Base-by-base conservation (phyloP, 768 basidiomycete genomes). In the Mycena maculata region DNA sequence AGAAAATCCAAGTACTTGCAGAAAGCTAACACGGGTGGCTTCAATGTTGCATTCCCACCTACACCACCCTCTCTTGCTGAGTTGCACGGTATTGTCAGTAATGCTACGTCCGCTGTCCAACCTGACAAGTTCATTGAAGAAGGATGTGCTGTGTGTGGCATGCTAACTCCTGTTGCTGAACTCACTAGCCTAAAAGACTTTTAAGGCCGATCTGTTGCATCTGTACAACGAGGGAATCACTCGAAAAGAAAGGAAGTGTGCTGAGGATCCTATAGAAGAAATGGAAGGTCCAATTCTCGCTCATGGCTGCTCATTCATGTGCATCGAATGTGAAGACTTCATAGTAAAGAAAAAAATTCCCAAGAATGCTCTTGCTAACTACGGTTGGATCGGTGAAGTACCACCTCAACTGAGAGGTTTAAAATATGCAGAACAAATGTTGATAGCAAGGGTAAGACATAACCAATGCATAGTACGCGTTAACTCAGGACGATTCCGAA, bases 321-420 rank as follows among this genome's bases (percentile, higher is more conserved):
- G 77, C 63, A 9, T 9, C 4, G 8, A 10, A 2, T 78, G 77
- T 41, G 13, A 52, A 3, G 20, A 1, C 1, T 13, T 23, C 1
- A 7, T 78, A 1, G 1, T 45, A 6, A 70, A 65, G n/a, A 25
- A 64, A 6, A 71, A 56, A 38, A 57, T 72, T 4, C 79, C 80
- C 4, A 38, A 59, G 2, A 42, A 68, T 52, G 71, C 79, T 0
- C 55, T 83, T 7, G 78, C 79, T 0, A 80, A 79, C 70, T 75
- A 77, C 2, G 44, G 80, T 1, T 82, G 81, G 81, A 11, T 84
- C 0, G 82, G 83, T 0, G 54, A 75, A 2, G 74, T 81, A 1
- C 82, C 79, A 3, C 11, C 33, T 6, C 72, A 68, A 13, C 52
- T 84, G 2, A 30, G 71, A 36, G 47, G 65, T 2, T 63, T 83